Evolutionary conservation across 768 basidiomycete species (phyloP).

Genomic region (Auriscalpium vulgare): DNA sequence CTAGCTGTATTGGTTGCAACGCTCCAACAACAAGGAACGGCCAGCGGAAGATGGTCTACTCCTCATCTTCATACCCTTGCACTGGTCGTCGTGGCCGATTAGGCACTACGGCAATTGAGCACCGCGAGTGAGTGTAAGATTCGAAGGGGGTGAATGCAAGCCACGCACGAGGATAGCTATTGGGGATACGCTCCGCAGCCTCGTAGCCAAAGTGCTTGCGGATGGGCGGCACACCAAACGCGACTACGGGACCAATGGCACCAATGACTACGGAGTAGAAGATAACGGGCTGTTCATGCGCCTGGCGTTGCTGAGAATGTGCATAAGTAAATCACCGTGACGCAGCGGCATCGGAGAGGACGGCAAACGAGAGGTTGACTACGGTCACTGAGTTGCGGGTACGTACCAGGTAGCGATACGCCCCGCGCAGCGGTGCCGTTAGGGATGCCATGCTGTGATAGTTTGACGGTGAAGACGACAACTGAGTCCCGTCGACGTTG

Average conservation of each 20-base stretch:
- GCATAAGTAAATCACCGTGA: not conserved
- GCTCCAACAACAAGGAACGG: too few relatives aligned
- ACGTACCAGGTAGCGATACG: conserved; percentile 34
- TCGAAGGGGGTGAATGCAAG: not conserved
- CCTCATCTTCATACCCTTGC: conserved; percentile 68
- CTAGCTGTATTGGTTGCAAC: too few relatives aligned
- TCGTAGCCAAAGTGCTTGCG: conserved; percentile 67
- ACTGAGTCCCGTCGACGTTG: too few relatives aligned
- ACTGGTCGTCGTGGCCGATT: conserved; percentile 62
- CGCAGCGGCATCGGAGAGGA: not conserved
- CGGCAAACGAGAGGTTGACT: not conserved
- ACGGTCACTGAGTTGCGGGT: not conserved
- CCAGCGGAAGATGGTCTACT: not conserved
- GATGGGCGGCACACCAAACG: conserved; percentile 70
- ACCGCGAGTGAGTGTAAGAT: not conserved
- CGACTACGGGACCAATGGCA: conserved; percentile 65
- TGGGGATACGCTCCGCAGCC: conserved; percentile 61
- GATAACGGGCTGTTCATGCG: conserved; percentile 86
- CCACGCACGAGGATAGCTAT: conserved; percentile 68
- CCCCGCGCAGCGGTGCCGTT: too few relatives aligned
- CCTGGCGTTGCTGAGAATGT: conserved; percentile 66
- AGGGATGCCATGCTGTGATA: too few relatives aligned
- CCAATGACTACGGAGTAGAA: conserved; percentile 83
- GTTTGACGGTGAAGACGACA: too few relatives aligned
- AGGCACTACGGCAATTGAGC: conserved; percentile 40